Base-by-base conservation (phyloP, 129 eudicot species). In the Pulicaria dysenterica region DNA sequence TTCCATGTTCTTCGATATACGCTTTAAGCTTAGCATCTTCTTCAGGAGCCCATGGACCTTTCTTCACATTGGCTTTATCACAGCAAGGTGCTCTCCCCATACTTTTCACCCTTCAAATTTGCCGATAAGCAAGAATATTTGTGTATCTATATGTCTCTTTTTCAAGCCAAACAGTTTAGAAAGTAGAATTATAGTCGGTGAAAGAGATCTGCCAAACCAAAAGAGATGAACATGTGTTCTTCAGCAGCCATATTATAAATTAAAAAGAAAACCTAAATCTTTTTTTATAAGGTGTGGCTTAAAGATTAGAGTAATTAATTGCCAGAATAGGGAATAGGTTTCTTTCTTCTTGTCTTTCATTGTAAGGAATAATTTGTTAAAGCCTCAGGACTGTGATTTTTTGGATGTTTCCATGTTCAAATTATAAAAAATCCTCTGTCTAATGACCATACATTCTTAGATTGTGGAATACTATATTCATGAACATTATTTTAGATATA, bases 31-130 rank as follows among this genome's bases (percentile, higher is more conserved):
- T 80, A 17, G 85, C 90, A 72, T 85, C 88, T 76, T 88, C 88
- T 82, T 83, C 88, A 42, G 88, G 92, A 64, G 92, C 86, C 92
- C 92, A 87, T 72, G 92, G 88, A 64, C 92, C 92, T 83, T 74
- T 87, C 86, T 83, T 87, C 40, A 87, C 92, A 49, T 83, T 87
- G 40, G 84, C 86, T 79, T 87, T 87, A 56, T 87, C 92, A 60
- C 92, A 87, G 64, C 92, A 87, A 64, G 92, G 92, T 61, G 87
- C 89, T 81, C 92, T 77, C 62, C 92, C 92, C 92, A 87, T 87
- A 6, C 68, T 58, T 19, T 58, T 78, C 46, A 6, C 7, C 53
- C 68, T 71, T 44, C 36, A 39, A 71, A 24, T 42, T 48, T 34
- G 43, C 15, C 56, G 55, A 57, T 67, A 12, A 70, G 39, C 39